Percentiles rank a stretch among this genome's conserved stretches.
These are phyloP conservation scores for Gossypium lobatum DNA, from an alignment of 441 rosid genomes.

Conservation along the genomic window DNA sequence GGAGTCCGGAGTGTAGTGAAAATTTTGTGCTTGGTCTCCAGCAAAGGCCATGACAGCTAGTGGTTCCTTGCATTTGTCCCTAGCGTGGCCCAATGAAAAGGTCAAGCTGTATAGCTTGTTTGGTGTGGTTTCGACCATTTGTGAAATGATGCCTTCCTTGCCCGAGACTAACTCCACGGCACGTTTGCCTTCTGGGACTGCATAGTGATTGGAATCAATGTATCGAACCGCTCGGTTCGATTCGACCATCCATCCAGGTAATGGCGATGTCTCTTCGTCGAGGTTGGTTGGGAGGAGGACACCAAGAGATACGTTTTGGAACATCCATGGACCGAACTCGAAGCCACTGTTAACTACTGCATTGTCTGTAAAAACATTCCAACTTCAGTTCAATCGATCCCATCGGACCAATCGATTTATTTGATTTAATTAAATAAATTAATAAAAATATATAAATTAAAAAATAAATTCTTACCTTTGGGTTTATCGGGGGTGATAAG, in stretches of 20 bases:
- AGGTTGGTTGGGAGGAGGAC: conserved; percentile 84
- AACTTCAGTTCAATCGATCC: too few relatives aligned
- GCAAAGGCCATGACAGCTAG: conserved; percentile 87
- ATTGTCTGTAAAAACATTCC: conserved; percentile 38
- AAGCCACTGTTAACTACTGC: conserved; percentile 80
- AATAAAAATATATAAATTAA: too few relatives aligned
- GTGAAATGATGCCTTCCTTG: conserved; percentile 91
- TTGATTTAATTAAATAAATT: too few relatives aligned
- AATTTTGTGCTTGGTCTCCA: conserved; percentile 76
- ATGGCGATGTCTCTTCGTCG: conserved; percentile 70
- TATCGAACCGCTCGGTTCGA: conserved; percentile 84
- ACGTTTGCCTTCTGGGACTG: conserved; percentile 77
- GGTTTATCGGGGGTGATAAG: conserved; percentile 61
- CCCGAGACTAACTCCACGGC: conserved; percentile 85
- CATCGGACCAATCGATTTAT: too few relatives aligned
- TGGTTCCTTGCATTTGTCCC: conserved; percentile 83
- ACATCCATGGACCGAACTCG: conserved; percentile 95
- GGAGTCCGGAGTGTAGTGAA: conserved; percentile 68
- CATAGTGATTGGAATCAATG: conserved; percentile 73
- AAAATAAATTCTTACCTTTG: conserved; percentile 46
- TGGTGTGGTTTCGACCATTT: conserved; percentile 71
- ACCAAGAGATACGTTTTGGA: conserved; percentile 69
- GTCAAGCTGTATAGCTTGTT: conserved; percentile 46
- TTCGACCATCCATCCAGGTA: conserved; percentile 92
- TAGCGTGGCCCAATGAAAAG: conserved; percentile 72